Percentiles rank a stretch among this genome's conserved stretches.
These are phyloP conservation scores for Phytophthora megakarya DNA, from an alignment of 352 stramenopile genomes.

Conservation along the genomic window DNA sequence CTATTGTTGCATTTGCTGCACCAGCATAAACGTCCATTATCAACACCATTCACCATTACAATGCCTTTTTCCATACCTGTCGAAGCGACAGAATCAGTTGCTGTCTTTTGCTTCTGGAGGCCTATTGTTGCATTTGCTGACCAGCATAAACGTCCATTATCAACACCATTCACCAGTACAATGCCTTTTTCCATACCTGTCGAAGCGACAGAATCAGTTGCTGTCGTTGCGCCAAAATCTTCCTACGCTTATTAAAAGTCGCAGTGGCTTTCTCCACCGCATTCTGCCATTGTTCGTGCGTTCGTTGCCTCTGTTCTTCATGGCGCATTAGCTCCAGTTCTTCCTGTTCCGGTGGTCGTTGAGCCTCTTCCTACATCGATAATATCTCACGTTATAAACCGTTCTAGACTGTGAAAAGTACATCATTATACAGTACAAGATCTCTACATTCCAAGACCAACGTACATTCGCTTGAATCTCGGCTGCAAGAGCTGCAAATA, in stretches of 20 bases:
- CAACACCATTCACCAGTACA: not conserved
- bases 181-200: slow-evolving; percentile 40
- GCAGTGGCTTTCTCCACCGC: slow-evolving; percentile 43
- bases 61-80: slow-evolving; percentile 40
- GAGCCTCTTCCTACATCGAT: slow-evolving; percentile 35
- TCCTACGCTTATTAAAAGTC: slow-evolving; percentile 53
- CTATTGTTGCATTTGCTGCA: slow-evolving; percentile 24
- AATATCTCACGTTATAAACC: slow-evolving; percentile 8
- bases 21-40: not conserved
- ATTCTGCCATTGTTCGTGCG: slow-evolving; percentile 57
- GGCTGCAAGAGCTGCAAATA: slow-evolving; percentile 60
- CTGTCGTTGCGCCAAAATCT: slow-evolving; percentile 55
- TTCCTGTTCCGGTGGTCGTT: slow-evolving; percentile 49
- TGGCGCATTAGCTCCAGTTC: slow-evolving; percentile 59
- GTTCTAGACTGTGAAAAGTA: slow-evolving; percentile 1
- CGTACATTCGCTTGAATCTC: slow-evolving; percentile 54
- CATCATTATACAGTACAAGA: not conserved
- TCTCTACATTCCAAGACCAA: not conserved
- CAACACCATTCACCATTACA: not conserved
- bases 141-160: not conserved
- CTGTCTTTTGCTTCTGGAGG: slow-evolving; percentile 42
- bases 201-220: slow-evolving; percentile 58
- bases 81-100: slow-evolving; percentile 58
- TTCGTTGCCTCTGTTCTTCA: slow-evolving; percentile 62
- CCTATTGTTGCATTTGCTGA: slow-evolving; percentile 22